Evolutionary conservation across 1,284 basidiomycete species (phyloP).

Genomic region (Boletus smithii): DNA sequence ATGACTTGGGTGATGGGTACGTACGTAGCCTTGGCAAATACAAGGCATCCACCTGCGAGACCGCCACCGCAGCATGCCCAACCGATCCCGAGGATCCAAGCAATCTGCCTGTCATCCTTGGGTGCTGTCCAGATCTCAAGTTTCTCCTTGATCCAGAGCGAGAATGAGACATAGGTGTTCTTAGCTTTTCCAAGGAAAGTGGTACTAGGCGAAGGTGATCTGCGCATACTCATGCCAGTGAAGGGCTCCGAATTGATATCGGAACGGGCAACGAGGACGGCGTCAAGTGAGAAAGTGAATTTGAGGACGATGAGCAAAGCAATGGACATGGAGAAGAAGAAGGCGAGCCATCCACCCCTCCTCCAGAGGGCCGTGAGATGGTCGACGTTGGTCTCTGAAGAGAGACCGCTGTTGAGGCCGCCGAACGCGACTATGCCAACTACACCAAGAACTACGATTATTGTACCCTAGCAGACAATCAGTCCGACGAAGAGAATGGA

Average conservation of each 20-base stretch:
- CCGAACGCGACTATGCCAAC: constrained; percentile 85
- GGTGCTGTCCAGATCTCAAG: constrained; percentile 75
- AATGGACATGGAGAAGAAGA: constrained; percentile 75
- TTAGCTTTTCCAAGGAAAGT: constrained; percentile 33
- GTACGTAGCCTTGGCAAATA: constrained; percentile 88
- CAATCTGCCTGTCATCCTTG: constrained; percentile 78
- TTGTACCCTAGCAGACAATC: constrained; percentile 57
- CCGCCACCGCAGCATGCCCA: constrained; percentile 92
- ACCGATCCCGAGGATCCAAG: constrained; percentile 86
- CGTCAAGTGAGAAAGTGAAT: constrained; percentile 63
- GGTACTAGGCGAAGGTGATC: constrained; percentile 21
- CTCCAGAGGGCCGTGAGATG: constrained; percentile 82
- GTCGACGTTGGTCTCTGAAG: constrained; percentile 61
- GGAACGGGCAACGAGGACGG: constrained; percentile 59
- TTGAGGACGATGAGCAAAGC: constrained; percentile 66
- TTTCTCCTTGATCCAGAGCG: constrained; percentile 54
- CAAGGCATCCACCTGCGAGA: constrained; percentile 82
- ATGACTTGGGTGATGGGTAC: constrained; percentile 32
- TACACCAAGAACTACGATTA: constrained; percentile 78
- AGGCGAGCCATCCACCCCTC: constrained; percentile 82
- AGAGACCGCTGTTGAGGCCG: constrained; percentile 75
- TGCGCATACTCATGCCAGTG: constrained; percentile 40
- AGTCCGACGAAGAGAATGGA: not conserved
- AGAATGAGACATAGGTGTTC: constrained; percentile 43
- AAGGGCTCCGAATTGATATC: constrained; percentile 62